Base-by-base conservation (phyloP, 495 filamentous ascomycete genomes). In the Monascus purpureus region DNA sequence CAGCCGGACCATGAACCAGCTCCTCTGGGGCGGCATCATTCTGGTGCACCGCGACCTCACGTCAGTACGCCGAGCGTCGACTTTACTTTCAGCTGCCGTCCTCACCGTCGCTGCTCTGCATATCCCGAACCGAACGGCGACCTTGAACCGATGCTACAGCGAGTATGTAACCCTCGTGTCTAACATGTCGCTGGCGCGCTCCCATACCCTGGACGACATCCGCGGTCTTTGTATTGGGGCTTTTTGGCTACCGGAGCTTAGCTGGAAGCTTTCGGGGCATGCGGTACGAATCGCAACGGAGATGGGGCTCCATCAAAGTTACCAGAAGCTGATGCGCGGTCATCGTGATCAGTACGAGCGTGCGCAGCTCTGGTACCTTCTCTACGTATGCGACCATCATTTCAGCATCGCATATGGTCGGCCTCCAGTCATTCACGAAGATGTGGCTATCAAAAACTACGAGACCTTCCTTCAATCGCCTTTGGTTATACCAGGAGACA, bases 311-410 rank as follows among this genome's bases (percentile, higher is more conserved):
- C 65, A 67, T 34, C 61, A 59, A 30, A 67, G 65, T 37, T 64
- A 65, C 32, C 58, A 63, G 17, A 61, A 61, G 32, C 50, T 68
- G 42, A 58, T 61, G 9, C 52, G 55, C 5, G 52, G 61, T 15
- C 43, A 55, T 31, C 44, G 29, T 19, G 65, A 71, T 38, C 67
- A 73, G 36, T 66, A 70, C 32, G 53, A 61, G 37, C 50, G 57
- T 13, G 61, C 59, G 5, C 61, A 65, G 33, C 46, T 65, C 9
- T 63, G 61, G 63, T 70, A 69, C 36, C 30, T 70, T 25, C 53
- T 70, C 1, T 72, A 69, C 39, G 63, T 70, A 11, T 72, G 68
- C 37, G 68, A 70, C 36, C 68, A 72, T 35, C 68, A 72, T 38
- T 68, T 68, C 14, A 65, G 59, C 29, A 68, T 70, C 26, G 61